Conservation (phyloP, 2,329 filamentous ascomycete species). For the Helotiales sp. region DNA sequence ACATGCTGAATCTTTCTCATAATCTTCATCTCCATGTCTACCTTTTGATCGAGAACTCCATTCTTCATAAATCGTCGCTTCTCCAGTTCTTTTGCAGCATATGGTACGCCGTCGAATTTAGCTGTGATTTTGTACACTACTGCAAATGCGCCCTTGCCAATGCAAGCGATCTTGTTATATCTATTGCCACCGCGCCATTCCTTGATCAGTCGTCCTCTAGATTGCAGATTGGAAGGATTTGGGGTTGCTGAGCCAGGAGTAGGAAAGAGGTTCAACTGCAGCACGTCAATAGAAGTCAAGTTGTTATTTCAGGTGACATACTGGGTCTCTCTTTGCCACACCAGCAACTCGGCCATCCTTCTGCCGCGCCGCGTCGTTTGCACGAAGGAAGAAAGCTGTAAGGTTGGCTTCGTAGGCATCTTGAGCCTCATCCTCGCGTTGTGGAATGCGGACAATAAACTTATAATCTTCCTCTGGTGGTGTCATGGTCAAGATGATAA, state of each 20-base stretch:
- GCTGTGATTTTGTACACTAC: slow-evolving; percentile 88
- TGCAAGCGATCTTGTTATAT: slow-evolving; percentile 79
- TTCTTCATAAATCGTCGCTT: slow-evolving; percentile 94
- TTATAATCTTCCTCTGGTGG: slow-evolving; percentile 57
- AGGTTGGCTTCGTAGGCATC: slow-evolving; percentile 69
- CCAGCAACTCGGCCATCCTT: slow-evolving; percentile 14
- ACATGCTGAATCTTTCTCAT: slow-evolving; percentile 86
- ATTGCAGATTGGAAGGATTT: slow-evolving; percentile 13
- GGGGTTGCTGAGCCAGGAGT: slow-evolving; percentile 29
- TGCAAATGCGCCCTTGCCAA: slow-evolving; percentile 94
- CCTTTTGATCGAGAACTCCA: slow-evolving; percentile 82
- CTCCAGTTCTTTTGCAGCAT: slow-evolving; percentile 92
- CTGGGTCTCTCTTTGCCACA: slow-evolving; percentile 23
- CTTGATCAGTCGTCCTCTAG: slow-evolving; percentile 42
- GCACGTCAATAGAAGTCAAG: slow-evolving; percentile 13
- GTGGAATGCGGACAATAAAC: slow-evolving; percentile 85
- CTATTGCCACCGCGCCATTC: slow-evolving; percentile 82
- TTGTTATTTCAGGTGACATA: slow-evolving; percentile 10
- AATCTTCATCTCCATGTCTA: slow-evolving; percentile 96
- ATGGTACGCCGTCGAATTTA: slow-evolving; percentile 79
- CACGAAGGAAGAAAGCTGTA: slow-evolving; percentile 58
- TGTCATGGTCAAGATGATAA: slow-evolving; percentile 34
- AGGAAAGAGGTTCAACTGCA: slow-evolving; percentile 32
- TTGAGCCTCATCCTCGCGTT: slow-evolving; percentile 65
- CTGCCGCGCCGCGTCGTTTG: slow-evolving; percentile 12